Evolutionary conservation across 2,329 filamentous ascomycete species (phyloP).

Genomic region (Emergomyces orientalis): DNA sequence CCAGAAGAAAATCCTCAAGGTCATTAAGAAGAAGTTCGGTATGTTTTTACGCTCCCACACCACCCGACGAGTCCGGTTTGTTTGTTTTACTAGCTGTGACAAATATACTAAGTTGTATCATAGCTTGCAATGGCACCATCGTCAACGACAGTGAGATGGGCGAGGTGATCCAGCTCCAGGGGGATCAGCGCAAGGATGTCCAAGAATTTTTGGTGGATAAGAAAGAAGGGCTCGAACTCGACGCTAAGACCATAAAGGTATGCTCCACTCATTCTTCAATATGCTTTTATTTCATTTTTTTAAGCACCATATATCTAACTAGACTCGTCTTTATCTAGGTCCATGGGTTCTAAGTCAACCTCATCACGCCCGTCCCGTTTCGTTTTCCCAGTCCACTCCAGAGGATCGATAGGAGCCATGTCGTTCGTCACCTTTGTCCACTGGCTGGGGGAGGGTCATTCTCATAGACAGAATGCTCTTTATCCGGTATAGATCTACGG

Average conservation of each 20-base stretch:
- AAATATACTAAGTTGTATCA: conserved; percentile 19
- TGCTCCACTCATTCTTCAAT: conserved; percentile 9
- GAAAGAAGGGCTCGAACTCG: conserved; percentile 86
- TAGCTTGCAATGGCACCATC: conserved; percentile 99
- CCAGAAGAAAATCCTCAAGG: conserved; percentile 99
- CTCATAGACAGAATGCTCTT: conserved; percentile 2
- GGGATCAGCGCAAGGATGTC: conserved; percentile 97
- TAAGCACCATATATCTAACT: conserved; percentile 5
- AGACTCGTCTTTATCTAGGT: conserved; percentile 27
- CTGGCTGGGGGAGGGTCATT: conserved; percentile 11
- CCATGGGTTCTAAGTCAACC: conserved; percentile 43
- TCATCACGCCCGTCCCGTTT: conserved; percentile 35
- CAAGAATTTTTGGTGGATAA: conserved; percentile 96
- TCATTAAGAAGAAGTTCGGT: conserved; percentile 99
- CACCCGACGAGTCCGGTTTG: not conserved
- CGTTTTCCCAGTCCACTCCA: conserved; percentile 35
- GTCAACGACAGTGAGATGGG: conserved; percentile 94
- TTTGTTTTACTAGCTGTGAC: not conserved
- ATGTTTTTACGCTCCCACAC: conserved; percentile 28
- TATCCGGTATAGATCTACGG: conserved; percentile 3
- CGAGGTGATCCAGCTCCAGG: conserved; percentile 99
- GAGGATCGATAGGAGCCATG: conserved; percentile 31
- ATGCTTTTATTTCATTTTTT: not conserved
- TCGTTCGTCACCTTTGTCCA: conserved; percentile 19
- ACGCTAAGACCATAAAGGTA: conserved; percentile 95